These are phyloP conservation scores for Pulveroboletus sp. DNA, from an alignment of 1,284 basidiomycete species.

Conservation along the genomic window DNA sequence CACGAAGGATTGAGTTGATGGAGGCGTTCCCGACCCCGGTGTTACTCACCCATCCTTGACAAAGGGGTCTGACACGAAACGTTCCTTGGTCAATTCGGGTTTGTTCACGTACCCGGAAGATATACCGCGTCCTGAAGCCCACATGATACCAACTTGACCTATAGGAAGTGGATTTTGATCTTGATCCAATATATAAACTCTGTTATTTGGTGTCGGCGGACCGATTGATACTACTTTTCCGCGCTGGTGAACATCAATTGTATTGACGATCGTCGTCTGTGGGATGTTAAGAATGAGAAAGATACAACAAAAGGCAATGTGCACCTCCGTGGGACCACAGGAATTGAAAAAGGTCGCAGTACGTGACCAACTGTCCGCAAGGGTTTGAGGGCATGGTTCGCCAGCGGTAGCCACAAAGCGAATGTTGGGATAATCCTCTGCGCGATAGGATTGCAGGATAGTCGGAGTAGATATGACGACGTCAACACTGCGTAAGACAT, in stretches of 20 bases:
- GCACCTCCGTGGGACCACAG: background rate
- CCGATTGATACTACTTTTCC: background rate
- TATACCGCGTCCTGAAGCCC: background rate
- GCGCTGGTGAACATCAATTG: background rate
- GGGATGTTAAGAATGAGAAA: background rate
- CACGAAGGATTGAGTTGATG: background rate
- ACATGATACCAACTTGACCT: background rate
- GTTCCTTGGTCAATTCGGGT: background rate
- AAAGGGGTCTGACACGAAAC: background rate
- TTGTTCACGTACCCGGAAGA: background rate
- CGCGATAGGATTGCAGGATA: background rate
- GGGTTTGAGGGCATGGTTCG: background rate
- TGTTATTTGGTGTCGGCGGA: background rate
- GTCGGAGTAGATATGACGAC: background rate
- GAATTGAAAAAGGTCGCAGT: background rate
- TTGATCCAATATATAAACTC: background rate
- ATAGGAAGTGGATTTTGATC: background rate
- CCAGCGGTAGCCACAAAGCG: background rate
- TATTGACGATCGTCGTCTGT: slow-evolving; percentile 1
- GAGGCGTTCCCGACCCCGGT: background rate
- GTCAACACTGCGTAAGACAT: background rate
- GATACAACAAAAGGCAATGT: no score
- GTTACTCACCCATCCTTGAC: background rate
- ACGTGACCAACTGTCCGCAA: background rate
- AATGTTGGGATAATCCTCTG: background rate